Percentiles rank a stretch among this genome's conserved stretches.
phyloP scores from a whole-genome alignment of 2,329 filamentous ascomycete species.

The Penicillium sp. region DNA sequence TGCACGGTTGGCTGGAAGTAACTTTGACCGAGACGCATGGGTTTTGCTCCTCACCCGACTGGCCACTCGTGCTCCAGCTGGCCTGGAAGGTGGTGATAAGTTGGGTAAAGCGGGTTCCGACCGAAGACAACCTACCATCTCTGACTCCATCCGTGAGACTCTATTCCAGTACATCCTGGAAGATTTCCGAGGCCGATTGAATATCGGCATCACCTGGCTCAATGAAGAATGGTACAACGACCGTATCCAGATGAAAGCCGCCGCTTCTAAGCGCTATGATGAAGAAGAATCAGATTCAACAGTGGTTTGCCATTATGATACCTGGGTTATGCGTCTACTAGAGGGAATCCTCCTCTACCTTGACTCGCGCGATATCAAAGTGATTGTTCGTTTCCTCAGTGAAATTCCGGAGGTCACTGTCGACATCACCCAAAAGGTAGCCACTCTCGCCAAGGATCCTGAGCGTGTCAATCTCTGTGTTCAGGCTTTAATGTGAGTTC shows the following conservation, averaged over 20 bases:
- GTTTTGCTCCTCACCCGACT: constrained; percentile 82
- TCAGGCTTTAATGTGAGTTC: constrained; percentile 56
- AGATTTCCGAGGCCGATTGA: constrained; percentile 86
- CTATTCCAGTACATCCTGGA: constrained; percentile 86
- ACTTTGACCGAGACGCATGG: constrained; percentile 86
- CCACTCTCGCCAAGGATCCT: constrained; percentile 63
- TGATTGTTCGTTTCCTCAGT: constrained; percentile 85
- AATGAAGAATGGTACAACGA: constrained; percentile 99
- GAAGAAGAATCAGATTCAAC: constrained; percentile 48
- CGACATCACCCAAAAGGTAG: constrained; percentile 71
- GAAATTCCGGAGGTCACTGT: constrained; percentile 81
- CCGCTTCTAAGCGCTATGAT: constrained; percentile 44
- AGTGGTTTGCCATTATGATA: constrained; percentile 66
- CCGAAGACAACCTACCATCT: constrained; percentile 35
- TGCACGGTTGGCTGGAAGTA: constrained; percentile 78
- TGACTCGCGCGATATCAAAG: constrained; percentile 79
- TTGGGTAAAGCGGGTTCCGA: constrained; percentile 30
- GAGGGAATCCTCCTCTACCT: constrained; percentile 88
- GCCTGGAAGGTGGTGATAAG: constrained; percentile 58
- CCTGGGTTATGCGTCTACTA: constrained; percentile 77
- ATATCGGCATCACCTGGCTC: constrained; percentile 88
- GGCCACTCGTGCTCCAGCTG: constrained; percentile 74
- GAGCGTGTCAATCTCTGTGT: constrained; percentile 62
- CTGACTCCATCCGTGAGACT: constrained; percentile 73
- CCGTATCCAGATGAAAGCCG: constrained; percentile 54